A percentile compares a stretch with the other conserved stretches of the same genome.
Evolutionary conservation across 495 filamentous ascomycete genomes (phyloP).

Genomic region (Neurospora sp.): DNA sequence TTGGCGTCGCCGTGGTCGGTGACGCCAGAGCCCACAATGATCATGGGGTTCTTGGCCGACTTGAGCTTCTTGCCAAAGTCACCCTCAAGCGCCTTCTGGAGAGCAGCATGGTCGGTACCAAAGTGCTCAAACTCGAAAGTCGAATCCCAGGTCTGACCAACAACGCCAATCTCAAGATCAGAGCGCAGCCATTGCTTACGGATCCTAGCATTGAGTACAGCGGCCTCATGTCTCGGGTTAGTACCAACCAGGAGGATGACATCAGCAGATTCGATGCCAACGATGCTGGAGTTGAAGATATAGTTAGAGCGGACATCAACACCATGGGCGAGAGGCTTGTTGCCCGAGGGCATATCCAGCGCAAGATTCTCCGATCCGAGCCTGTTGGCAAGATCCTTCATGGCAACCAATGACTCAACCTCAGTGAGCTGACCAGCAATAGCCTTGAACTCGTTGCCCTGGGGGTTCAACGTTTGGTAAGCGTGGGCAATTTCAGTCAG

Average conservation of each 20-base stretch:
- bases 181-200: constrained; percentile 96
- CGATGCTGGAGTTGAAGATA: constrained; percentile 90
- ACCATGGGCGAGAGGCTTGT: constrained; percentile 78
- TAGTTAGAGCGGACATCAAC: constrained; percentile 92
- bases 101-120: constrained; percentile 59
- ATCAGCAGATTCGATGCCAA: constrained; percentile 87
- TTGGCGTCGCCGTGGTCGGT: constrained; percentile 85
- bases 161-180: constrained; percentile 83
- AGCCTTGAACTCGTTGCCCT: constrained; percentile 90
- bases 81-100: constrained; percentile 80
- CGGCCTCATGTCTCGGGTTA: constrained; percentile 89
- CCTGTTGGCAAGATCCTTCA: constrained; percentile 94
- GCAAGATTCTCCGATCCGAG: constrained; percentile 93
- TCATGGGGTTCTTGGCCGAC: constrained; percentile 86
- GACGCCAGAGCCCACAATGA: constrained; percentile 82
- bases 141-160: constrained; percentile 82
- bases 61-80: constrained; percentile 83
- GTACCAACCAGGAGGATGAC: constrained; percentile 85
- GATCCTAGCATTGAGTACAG: constrained; percentile 90
- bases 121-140: constrained; percentile 92
- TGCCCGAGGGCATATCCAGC: constrained; percentile 79
- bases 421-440: constrained; percentile 87
- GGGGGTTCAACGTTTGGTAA: constrained; percentile 61
- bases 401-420: constrained; percentile 83
- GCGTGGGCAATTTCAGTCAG: constrained; percentile 73